Evolutionary conservation across 805 yeast genomes (phyloP), one percentile per base, ranked within the genome.

Genomic region (Monosporozyma siamensis): DNA sequence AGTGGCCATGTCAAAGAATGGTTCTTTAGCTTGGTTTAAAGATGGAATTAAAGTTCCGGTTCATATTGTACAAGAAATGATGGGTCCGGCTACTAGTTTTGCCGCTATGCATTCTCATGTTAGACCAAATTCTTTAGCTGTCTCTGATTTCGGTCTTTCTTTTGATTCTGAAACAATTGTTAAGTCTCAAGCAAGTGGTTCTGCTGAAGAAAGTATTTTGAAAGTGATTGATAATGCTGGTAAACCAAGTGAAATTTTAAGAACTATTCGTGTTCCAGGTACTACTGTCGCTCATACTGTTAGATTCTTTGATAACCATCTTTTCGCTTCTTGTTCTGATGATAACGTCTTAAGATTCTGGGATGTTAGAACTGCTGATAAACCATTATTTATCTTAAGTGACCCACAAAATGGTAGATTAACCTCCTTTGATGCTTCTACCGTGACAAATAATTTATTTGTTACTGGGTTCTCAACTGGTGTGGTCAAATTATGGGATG

Each of bases 271-370:
- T 38, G 53, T 58, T n/a, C 59, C 61, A 9, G 57, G 53, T n/a
- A 54, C 64, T 3, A 52, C 58, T 7, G 59, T 53, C 12, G 51
- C 64, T 2, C 62, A 55, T 39, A 48, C 58, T 2, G 59, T 60
- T 7, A 49, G 59, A 38, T 60, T 60, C 29, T 58, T 56, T 32
- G 59, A 59, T 42, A 57, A 58, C 41, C 52, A 58, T 40, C 32
- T 58, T 12, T 60, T 56, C 43, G 59, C 52, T 21, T 50, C 64
- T 2, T 56, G 62, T 41, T 59, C 65, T 6, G 63, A 58, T 47
- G 64, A 58, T 40, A 59, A 56, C 40, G 38, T 49, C 11, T 38
- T 60, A 21, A 49, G 65, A 39, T 60, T 60, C 40, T 60, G 61
- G 59, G 65, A 60, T 41, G 51, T 53, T 1, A 52, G 65, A 45